phyloP scores from a whole-genome alignment of 176 grass and related monocot genomes.

The Aegilops sharonensis region DNA sequence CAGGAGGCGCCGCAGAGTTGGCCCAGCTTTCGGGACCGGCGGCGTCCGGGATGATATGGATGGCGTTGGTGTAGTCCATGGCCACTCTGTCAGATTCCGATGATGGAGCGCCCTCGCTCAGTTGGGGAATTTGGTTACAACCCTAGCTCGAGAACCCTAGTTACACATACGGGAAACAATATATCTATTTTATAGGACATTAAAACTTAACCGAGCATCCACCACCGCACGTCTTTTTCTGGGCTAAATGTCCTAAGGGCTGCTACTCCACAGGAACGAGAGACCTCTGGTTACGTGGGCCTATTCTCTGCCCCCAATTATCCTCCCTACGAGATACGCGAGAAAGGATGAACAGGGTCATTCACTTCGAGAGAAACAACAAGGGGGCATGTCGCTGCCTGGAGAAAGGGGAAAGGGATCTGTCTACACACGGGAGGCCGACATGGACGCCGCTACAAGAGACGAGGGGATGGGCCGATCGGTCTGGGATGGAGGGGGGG shows the following conservation, averaged over 20 bases:
- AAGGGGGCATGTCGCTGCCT: background rate
- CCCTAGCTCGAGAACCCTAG: background rate
- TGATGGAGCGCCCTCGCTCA: background rate
- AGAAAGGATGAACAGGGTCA: background rate
- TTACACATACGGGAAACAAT: background rate
- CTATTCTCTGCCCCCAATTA: background rate
- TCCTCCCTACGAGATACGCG: background rate
- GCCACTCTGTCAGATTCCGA: background rate
- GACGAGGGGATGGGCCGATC: background rate
- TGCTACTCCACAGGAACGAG: background rate
- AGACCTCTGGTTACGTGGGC: background rate
- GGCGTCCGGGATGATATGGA: conserved; percentile 74
- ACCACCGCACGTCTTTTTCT: background rate
- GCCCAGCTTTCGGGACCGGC: conserved; percentile 56
- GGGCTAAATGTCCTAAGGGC: background rate
- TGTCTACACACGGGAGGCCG: background rate
- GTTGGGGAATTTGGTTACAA: conserved; percentile 5
- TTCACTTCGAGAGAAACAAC: background rate
- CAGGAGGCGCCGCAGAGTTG: conserved; percentile 30
- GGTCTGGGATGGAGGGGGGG: background rate
- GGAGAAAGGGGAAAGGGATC: background rate
- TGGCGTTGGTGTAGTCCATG: conserved; percentile 85
- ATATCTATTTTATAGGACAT: background rate
- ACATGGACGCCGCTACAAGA: background rate
- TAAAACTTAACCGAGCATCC: background rate